Base-by-base conservation (phyloP, 164 flowering plant genomes). In the Tetrastigma voinierianum region DNA sequence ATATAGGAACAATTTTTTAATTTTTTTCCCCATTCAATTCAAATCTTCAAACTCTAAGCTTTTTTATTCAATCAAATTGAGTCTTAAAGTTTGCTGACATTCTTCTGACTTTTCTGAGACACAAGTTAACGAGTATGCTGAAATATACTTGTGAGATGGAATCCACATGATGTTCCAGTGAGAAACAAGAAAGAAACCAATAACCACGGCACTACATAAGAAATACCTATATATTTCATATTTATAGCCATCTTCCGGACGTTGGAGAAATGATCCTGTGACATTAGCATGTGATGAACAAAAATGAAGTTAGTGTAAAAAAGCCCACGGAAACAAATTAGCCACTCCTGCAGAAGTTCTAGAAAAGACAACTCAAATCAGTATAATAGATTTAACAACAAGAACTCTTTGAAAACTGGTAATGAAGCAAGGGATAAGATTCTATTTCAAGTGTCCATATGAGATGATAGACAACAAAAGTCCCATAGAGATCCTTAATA, bases 161-260 rank as follows among this genome's bases (percentile, higher is more conserved):
- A 64, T n/a, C 18, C 48, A 13, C 44, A 61, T 40, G 20, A 46
- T n/a, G 21, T 46, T 56, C 40, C 32, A 58, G 16, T 56, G 10
- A 10, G 9, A 21, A 23, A 47, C 9, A 54, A 19, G 1, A n/a
- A 12, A 68, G 20, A 53, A 51, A 56, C 3, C 19, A 14, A 12
- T 9, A 19, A 44, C 14, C n/a, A 25, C 17, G 23, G 14, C n/a
- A 9, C 46, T n/a, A 32, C n/a, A 5, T 40, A 20, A 43, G 61
- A 54, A 16, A 20, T 80, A 89, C 95, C 95, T 72, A 89, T 87
- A 64, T 89, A 87, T 76, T 89, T 89, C 82, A 83, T 78, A 76
- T 83, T 83, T 70, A 89, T 72, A 16, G 78, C 65, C 86, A 82
- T 81, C 80, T 85, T 87, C 65, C 49, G 81, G 19, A 61, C 74